Base-by-base conservation (phyloP, 83 land plant genomes). In the Thuja plicata region DNA sequence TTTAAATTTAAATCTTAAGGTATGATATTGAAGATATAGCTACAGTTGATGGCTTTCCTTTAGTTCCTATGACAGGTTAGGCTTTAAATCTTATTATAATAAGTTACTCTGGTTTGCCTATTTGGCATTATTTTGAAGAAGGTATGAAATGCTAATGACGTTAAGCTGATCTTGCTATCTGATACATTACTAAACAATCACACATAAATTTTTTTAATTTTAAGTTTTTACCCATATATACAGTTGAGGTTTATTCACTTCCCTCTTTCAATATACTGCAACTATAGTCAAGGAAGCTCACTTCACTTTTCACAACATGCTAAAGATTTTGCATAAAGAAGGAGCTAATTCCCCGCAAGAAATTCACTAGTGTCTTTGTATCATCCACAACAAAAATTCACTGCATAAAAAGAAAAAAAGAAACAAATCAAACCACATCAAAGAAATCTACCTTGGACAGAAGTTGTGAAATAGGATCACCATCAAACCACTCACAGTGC, bases 401-500 rank as follows among this genome's bases (percentile, higher is more conserved):
- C 41, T 5, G 10, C 32, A 27, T 12, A 12, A 80, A 80, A 24
- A 30, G 16, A 37, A 37, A 78, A 41, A 40, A 81, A 38, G 84
- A 81, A 81, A 81, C 24, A 37, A 21, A 2, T 21, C 38, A 35
- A 38, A 43, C 27, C 84, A 82, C 52, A 82, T 32, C 54, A 10
- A 24, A 46, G 41, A 82, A 82, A 43, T 37, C 80, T 80, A 94
- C 99, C 96, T 95, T 96, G 82, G 40, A 89, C 74, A 97, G 88
- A 62, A 97, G 90, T 15, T 93, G 89, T 34, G 89, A 55, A 21
- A 95, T 88, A 43, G 96, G 94, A 90, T 91, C 89, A 5, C 96
- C 94, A 43, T 93, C 96, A 93, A 96, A 94, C 99, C 99, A 98
- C 88, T 97, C 99, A 86, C 91, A 95, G 17, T 88, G 88, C 88